phyloP scores from a whole-genome alignment of 495 filamentous ascomycete species.

The Copromyces sp. region DNA sequence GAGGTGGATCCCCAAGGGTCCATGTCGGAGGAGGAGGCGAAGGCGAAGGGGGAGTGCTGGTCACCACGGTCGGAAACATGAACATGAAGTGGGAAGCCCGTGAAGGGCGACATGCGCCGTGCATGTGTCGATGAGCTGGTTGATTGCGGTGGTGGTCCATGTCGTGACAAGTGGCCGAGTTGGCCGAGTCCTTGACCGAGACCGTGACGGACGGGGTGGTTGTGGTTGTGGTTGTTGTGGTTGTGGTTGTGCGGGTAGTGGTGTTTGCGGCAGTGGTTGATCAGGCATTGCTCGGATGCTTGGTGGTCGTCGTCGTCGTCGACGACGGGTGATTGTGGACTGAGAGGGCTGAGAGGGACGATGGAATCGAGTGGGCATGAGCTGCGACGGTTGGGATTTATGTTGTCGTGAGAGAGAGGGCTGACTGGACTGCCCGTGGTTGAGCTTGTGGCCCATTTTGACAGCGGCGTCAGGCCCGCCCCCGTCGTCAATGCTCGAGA shows the following conservation, averaged over 20 bases:
- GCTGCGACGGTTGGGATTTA: neutral
- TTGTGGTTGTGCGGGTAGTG: neutral
- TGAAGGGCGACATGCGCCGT: neutral
- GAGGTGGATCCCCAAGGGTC: no score
- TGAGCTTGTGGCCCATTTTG: no score
- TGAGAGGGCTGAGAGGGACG: neutral
- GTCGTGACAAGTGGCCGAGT: neutral
- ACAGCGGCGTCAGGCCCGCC: accelerated
- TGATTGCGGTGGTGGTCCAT: neutral
- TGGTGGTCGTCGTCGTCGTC: no score
- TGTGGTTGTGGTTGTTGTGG: neutral
- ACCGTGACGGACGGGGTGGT: neutral
- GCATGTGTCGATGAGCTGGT: neutral
- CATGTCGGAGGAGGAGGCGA: no score
- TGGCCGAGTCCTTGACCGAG: neutral
- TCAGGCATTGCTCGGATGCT: neutral
- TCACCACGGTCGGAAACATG: neutral
- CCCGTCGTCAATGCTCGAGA: neutral
- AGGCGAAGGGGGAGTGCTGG: neutral
- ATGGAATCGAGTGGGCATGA: neutral
- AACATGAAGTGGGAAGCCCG: neutral
- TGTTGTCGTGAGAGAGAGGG: neutral
- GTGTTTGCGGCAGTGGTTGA: neutral
- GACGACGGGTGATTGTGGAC: no score
- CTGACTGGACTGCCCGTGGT: neutral